These are phyloP conservation scores for Fusarium lyarnte DNA, from an alignment of 2,329 filamentous ascomycete genomes.

Conservation along the genomic window DNA sequence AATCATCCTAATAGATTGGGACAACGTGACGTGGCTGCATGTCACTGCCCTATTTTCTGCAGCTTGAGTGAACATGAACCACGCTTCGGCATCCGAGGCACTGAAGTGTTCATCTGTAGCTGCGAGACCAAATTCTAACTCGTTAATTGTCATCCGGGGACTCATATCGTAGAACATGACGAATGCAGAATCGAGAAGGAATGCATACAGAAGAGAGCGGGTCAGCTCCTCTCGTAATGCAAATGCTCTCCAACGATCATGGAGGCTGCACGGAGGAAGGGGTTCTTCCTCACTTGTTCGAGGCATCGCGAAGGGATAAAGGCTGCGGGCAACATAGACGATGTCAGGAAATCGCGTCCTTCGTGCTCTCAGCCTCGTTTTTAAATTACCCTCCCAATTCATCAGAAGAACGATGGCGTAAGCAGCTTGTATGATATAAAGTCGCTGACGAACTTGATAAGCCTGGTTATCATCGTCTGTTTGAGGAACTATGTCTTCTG, in stretches of 20 bases:
- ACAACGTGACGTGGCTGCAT: not conserved
- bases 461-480: not conserved
- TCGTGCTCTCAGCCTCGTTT: not conserved
- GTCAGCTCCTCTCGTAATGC: constrained; percentile 17
- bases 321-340: not conserved
- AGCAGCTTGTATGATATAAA: not conserved
- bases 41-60: not conserved
- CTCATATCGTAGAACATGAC: constrained; percentile 26
- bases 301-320: not conserved
- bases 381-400: not conserved
- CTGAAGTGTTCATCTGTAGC: constrained; percentile 5
- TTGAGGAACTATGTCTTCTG: not conserved
- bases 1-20: not conserved
- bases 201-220: constrained; percentile 11
- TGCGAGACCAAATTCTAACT: constrained; percentile 13
- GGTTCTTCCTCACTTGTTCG: not conserved
- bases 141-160: constrained; percentile 8
- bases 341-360: not conserved
- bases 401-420: not conserved
- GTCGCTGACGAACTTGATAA: not conserved
- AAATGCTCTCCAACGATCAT: not conserved
- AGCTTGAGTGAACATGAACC: not conserved
- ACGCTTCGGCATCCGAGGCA: not conserved
- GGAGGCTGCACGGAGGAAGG: not conserved
- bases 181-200: constrained; percentile 24